A percentile compares a stretch with the other conserved stretches of the same genome.
phyloP scores from a whole-genome alignment of 2,329 filamentous ascomycete species.

The Boeremia exigua region DNA sequence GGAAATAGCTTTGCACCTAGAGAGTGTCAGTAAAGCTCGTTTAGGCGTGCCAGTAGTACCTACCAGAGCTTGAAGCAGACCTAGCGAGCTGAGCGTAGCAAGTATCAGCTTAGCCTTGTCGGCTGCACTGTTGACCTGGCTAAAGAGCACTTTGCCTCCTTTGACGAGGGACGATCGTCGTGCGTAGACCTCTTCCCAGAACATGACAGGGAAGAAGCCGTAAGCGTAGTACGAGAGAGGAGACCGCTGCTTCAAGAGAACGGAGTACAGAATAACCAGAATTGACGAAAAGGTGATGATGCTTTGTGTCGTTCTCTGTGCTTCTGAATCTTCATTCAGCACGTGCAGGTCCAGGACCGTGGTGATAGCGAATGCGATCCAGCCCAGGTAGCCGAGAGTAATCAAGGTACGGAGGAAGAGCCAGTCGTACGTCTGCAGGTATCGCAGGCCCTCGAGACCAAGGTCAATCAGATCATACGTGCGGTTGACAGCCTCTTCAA shows the following conservation, averaged over 20 bases:
- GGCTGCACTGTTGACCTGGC: constrained; percentile 67
- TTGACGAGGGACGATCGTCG: constrained; percentile 71
- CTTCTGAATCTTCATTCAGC: constrained; percentile 70
- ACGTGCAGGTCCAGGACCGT: constrained; percentile 90
- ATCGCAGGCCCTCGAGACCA: constrained; percentile 82
- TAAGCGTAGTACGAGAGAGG: constrained; percentile 88
- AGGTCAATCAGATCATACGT: constrained; percentile 78
- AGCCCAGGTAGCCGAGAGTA: constrained; percentile 89
- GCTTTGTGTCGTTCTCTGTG: constrained; percentile 66
- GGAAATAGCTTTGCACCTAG: constrained; percentile 88
- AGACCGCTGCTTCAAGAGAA: constrained; percentile 80
- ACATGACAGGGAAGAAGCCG: constrained; percentile 87
- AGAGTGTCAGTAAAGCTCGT: neutral
- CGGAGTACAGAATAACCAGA: constrained; percentile 76
- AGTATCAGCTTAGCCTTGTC: constrained; percentile 66
- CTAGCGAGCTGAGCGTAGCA: constrained; percentile 72
- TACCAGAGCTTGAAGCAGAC: constrained; percentile 76
- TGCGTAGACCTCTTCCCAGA: constrained; percentile 95
- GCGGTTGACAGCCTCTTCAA: constrained; percentile 79
- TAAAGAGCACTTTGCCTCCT: constrained; percentile 72
- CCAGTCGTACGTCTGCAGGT: constrained; percentile 98
- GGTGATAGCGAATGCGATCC: constrained; percentile 91
- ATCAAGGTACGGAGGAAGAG: constrained; percentile 89
- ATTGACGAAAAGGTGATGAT: constrained; percentile 75
- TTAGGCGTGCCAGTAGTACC: constrained; percentile 15